A percentile compares a stretch with the other conserved stretches of the same genome.
These are phyloP conservation scores for Geotrichum europaeum DNA, from an alignment of 1,139 yeast species.

Conservation along the genomic window DNA sequence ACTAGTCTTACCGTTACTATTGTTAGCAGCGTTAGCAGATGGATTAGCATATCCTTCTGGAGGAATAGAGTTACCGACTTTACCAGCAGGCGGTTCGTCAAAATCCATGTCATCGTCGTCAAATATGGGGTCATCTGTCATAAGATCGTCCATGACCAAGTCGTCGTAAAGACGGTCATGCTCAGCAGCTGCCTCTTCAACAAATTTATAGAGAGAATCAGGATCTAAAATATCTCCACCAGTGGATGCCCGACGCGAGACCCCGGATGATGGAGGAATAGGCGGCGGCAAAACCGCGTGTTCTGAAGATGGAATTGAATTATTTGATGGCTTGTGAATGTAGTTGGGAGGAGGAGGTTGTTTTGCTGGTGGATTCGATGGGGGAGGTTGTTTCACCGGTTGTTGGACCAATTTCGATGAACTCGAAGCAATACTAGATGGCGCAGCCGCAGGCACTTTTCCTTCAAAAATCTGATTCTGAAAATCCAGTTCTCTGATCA, in stretches of 20 bases:
- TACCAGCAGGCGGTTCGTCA: conserved; percentile 1
- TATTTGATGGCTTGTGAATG: conserved; percentile 9
- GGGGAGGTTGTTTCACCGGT: background rate
- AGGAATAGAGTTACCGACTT: background rate
- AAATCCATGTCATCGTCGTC: conserved; percentile 11
- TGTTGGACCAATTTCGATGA: conserved; percentile 22
- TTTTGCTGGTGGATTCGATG: background rate
- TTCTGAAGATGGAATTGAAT: background rate
- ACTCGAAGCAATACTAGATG: conserved; percentile 36
- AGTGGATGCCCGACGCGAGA: conserved; percentile 2
- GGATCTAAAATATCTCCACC: conserved; percentile 10
- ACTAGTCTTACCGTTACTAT: background rate
- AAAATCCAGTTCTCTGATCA: conserved; percentile 12
- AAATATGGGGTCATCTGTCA: conserved; percentile 1
- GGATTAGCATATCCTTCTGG: background rate
- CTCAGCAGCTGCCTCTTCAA: conserved; percentile 8
- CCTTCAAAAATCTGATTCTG: conserved; percentile 1
- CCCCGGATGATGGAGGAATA: background rate
- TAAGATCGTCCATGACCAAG: conserved; percentile 3
- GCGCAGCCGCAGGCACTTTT: background rate
- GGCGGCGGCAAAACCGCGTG: conserved; percentile 1
- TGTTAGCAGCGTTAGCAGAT: background rate
- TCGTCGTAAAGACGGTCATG: conserved; percentile 10
- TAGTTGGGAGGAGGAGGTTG: conserved; percentile 3
- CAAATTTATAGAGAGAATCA: conserved; percentile 10